Conservation (phyloP, 441 rosid species). For the Populus hybrid region DNA sequence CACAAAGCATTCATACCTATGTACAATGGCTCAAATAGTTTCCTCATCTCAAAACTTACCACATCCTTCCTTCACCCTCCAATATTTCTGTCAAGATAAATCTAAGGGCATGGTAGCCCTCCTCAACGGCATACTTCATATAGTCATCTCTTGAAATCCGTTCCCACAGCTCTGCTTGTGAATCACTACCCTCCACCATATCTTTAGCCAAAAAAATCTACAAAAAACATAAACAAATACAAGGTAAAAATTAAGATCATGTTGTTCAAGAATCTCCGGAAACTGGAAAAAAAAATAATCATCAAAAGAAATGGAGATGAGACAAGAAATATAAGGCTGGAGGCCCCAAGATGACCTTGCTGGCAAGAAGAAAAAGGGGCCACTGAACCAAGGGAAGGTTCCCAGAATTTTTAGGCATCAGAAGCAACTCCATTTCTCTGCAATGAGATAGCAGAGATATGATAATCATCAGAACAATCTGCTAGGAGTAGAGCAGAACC, state of each 20-base stretch:
- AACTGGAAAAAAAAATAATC: not conserved
- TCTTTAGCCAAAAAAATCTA: constrained; percentile 94
- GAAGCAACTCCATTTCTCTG: constrained; percentile 93
- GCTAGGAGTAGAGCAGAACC: constrained; percentile 5
- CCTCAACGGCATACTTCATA: constrained; percentile 97
- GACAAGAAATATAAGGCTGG: constrained; percentile 12
- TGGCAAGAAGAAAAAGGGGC: constrained; percentile 99
- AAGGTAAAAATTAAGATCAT: not conserved
- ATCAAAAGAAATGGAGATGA: not conserved
- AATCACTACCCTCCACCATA: constrained; percentile 59
- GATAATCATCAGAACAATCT: constrained; percentile 1
- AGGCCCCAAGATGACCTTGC: constrained; percentile 62
- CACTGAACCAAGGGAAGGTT: constrained; percentile 82
- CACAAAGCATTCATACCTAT: constrained; percentile 12
- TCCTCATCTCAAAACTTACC: constrained; percentile 43
- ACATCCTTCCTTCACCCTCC: constrained; percentile 88
- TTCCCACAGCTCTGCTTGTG: constrained; percentile 86
- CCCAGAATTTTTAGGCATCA: constrained; percentile 94
- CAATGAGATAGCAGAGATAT: constrained; percentile 16
- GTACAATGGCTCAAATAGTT: not conserved
- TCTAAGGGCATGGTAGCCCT: constrained; percentile 65
- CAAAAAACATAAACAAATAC: constrained; percentile 5
- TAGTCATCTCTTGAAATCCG: constrained; percentile 82
- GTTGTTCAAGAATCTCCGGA: not conserved
- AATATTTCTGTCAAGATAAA: constrained; percentile 67